A percentile compares a stretch with the other conserved stretches of the same genome.
These are phyloP conservation scores for Melampsora americana DNA, from an alignment of 1,284 basidiomycete genomes.

Conservation along the genomic window DNA sequence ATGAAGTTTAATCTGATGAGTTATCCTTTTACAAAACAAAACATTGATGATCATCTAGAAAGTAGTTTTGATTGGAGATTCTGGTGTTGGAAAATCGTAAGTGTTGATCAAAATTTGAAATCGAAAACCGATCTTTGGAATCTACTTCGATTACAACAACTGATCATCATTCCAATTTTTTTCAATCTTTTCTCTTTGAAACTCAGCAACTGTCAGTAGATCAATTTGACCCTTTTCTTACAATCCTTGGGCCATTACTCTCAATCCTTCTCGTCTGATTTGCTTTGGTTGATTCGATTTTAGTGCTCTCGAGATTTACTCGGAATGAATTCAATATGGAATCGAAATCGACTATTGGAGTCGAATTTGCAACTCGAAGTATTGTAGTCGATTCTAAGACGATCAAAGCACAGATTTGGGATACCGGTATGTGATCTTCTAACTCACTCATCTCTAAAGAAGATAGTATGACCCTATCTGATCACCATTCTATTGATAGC, in stretches of 20 bases:
- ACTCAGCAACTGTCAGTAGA: not conserved
- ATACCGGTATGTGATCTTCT: constrained; percentile 71
- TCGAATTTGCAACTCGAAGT: constrained; percentile 96
- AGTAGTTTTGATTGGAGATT: constrained; percentile 98
- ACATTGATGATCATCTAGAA: constrained; percentile 53
- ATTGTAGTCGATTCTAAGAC: constrained; percentile 94
- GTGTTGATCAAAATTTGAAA: not conserved
- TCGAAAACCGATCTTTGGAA: no score
- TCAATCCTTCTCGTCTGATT: not conserved
- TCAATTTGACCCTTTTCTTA: not conserved
- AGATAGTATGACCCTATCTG: not conserved
- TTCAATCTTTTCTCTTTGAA: not conserved
- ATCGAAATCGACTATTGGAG: constrained; percentile 97
- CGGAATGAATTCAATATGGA: constrained; percentile 99
- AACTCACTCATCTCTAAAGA: constrained; percentile 3
- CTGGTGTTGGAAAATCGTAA: constrained; percentile 88
- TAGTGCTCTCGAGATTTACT: constrained; percentile 82
- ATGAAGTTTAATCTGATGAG: not conserved
- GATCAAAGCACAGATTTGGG: constrained; percentile 99
- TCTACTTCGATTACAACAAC: no score
- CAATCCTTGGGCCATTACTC: not conserved
- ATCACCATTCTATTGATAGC: constrained; percentile 59
- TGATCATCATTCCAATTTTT: not conserved
- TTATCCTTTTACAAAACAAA: no score
- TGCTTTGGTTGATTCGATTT: not conserved